phyloP scores from a whole-genome alignment of 2,329 filamentous ascomycete species.

The Botrytis deweyae region DNA sequence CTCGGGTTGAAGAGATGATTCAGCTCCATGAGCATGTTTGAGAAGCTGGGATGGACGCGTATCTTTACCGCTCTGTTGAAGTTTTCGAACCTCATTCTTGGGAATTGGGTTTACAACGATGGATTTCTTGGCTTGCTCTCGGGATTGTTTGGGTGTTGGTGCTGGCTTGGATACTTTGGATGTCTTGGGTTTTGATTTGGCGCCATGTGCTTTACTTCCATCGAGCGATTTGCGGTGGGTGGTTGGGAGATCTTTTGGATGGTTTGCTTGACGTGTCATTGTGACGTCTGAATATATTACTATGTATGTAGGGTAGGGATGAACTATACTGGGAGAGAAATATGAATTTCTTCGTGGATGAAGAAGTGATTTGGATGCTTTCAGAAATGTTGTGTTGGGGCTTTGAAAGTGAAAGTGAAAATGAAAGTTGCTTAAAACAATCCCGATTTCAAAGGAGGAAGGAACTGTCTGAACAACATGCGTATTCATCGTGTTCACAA shows the following conservation, averaged over 20 bases:
- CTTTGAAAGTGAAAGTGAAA: neutral
- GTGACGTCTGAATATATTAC: neutral
- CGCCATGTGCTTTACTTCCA: neutral
- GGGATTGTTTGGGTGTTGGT: neutral
- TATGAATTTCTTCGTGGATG: neutral
- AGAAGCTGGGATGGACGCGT: neutral
- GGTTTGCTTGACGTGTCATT: conserved; percentile 7
- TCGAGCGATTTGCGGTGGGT: neutral
- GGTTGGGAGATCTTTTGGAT: neutral
- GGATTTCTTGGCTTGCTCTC: conserved; percentile 1
- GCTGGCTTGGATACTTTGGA: neutral
- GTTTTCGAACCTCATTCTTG: conserved; percentile 1
- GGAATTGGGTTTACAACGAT: conserved; percentile 10
- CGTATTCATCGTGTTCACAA: neutral
- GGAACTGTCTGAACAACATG: neutral
- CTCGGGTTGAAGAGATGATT: neutral
- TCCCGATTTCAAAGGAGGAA: neutral
- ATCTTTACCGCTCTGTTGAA: neutral
- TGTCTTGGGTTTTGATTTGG: neutral
- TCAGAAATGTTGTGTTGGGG: neutral
- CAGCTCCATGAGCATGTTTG: neutral
- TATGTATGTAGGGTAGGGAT: too few species aligned
- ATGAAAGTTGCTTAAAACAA: neutral
- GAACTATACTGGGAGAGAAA: neutral
- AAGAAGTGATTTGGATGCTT: neutral